These are phyloP conservation scores for Camellia oleifera DNA, from an alignment of 179 eudicot genomes.

Conservation along the genomic window DNA sequence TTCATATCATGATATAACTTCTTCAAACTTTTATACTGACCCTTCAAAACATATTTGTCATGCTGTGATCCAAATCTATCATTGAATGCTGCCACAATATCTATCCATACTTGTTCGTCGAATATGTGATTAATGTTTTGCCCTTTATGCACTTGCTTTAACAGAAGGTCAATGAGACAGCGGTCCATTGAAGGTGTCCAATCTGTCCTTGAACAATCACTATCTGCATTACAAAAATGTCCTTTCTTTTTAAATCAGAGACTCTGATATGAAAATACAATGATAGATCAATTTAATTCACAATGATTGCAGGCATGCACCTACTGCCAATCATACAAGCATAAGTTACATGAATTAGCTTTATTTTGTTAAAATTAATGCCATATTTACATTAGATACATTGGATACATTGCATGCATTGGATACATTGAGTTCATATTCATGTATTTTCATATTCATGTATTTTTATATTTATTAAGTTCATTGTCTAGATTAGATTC, in stretches of 20 bases:
- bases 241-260: background rate
- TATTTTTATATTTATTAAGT: no score
- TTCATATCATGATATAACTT: slow-evolving; percentile 5
- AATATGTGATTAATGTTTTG: background rate
- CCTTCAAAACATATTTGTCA: background rate
- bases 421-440: no score
- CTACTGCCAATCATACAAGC: background rate
- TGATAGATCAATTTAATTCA: background rate
- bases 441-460: no score
- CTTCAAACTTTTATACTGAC: no score
- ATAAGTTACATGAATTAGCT: background rate
- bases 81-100: background rate
- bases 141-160: slow-evolving; percentile 10
- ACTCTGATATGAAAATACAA: background rate
- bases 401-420: no score
- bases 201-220: background rate
- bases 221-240: slow-evolving; percentile 6
- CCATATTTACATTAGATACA: no score
- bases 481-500: no score
- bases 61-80: slow-evolving; percentile 3
- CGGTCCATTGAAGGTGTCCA: slow-evolving; percentile 16
- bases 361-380: background rate
- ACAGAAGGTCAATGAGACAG: slow-evolving; percentile 12
- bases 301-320: background rate
- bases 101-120: slow-evolving; percentile 4